Conservation (phyloP, 139 green algal species). For the Coelastrella sp. region DNA sequence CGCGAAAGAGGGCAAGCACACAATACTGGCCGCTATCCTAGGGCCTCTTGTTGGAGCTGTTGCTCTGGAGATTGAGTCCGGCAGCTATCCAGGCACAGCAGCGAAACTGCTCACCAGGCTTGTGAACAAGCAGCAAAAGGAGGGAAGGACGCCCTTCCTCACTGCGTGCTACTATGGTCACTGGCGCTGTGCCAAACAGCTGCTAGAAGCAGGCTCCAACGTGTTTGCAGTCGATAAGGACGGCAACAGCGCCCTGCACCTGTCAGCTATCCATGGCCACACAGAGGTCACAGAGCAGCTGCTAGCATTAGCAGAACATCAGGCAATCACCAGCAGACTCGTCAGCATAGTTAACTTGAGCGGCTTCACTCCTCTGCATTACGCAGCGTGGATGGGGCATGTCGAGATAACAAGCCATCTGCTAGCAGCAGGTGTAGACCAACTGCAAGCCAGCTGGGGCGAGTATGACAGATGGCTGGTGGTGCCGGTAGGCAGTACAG, state of each 20-base stretch:
- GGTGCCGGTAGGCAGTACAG: not conserved
- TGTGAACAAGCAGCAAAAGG: not conserved
- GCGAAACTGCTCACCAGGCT: not conserved
- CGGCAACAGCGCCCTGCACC: conserved; percentile 14
- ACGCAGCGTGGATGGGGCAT: not conserved
- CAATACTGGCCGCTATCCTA: not conserved
- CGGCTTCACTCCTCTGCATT: conserved; percentile 30
- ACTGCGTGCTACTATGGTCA: not conserved
- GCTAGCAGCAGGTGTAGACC: conserved; percentile 6
- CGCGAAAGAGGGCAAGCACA: not conserved
- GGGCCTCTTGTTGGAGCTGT: conserved; percentile 3
- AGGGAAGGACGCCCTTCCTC: conserved; percentile 4
- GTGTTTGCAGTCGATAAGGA: conserved; percentile 23
- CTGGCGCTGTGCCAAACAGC: conserved; percentile 2
- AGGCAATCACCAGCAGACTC: conserved; percentile 9
- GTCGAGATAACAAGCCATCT: not conserved
- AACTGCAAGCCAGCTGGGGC: not conserved
- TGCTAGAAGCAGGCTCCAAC: conserved; percentile 1
- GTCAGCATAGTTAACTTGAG: conserved; percentile 18
- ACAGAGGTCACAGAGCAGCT: not conserved
- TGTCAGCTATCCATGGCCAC: not conserved
- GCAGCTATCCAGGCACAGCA: conserved; percentile 8
- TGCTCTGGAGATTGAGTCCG: not conserved
- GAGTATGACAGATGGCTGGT: conserved; percentile 33
- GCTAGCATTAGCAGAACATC: not conserved